Evolutionary conservation across 345 rosid species (phyloP), one percentile per base, ranked within the genome.

Genomic region (Boechera divaricarpa): DNA sequence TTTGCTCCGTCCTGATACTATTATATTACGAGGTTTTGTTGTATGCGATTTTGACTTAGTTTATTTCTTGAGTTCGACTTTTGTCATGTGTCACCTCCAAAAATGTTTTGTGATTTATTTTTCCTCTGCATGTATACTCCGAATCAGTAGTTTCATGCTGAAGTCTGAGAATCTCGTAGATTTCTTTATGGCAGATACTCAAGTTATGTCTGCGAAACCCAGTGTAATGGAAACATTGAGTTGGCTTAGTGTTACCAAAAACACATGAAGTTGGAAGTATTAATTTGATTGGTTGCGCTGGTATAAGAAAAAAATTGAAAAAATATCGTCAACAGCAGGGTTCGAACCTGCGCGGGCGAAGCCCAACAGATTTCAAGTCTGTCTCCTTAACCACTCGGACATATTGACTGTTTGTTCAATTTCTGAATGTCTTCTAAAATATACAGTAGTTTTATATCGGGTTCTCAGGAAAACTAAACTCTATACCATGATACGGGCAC

Each of bases 341-440:
- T 88, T 90, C 89, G 91, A 91, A 88, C 88, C 87, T 87, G 90
- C 90, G 91, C 86, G 88, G 89, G 91, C 90, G 73, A 7, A 85
- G 83, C 91, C 90, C 89, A 88, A 87, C 84, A 87, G 89, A 91
- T 91, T 90, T 90, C 91, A 88, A 89, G 92, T 89, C 93, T 88
- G 89, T 87, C 96, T 92, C 96, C 97, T 92, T 92, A 88, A 92
- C 92, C 97, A 89, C 95, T 92, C 92, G 91, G 96, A 92, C 97
- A 92, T 92, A 90, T 90, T 88, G 93, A 64, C 55, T 8, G 0
- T 3, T 10, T 39, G 42, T 39, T 9, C 10, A 1, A 0, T 2
- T 9, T 9, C 42, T 39, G 1, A 9, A 39, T 38, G 4, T 38
- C 42, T 8, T 2, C 29, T 0, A 8, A 21, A 2, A 38, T 38